Evolutionary conservation across 148 eudicot genomes (phyloP), one percentile per base, ranked within the genome.

Genomic region (Heliosperma pusillum): DNA sequence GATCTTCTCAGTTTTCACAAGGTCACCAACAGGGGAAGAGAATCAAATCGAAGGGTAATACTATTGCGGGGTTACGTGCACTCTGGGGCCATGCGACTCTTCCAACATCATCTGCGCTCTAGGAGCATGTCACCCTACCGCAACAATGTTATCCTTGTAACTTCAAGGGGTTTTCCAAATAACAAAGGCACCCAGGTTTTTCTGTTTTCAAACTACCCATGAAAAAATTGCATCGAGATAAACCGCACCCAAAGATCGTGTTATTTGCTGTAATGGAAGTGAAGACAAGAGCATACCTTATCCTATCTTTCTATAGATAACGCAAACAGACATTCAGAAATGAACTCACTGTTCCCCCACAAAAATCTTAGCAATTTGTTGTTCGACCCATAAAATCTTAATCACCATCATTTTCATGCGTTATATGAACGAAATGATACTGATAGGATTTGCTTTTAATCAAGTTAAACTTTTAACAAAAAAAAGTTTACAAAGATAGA

Each of bases 391-490:
- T 25, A 25, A 13, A 15, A 70, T 16, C 59, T 52, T 20, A 52
- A 27, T 45, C 12, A 44, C 33, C 56, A 47, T 69, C 26, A 22
- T 69, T 69, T 65, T 69, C 29, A 69, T 45, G 53, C 29, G 17
- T 26, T 58, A 70, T 15, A 24, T 70, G 73, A 70, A 24, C 52
- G 73, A 70, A 70, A 70, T 70, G 60, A 70, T 70, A 70, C 21
- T 70, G 73, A 70, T 7, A 26, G 56, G 57, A 69, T 70, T 70
- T 25, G 73, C 73, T 70, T 70, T 70, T 44, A 70, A 26, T 70
- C 42, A 70, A 25, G 47, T 70, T 70, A 70, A 50, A 27, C 10
- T 25, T 36, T 58, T 52, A 52, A 6, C 15, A 50, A 17, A 1
- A 74, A 52, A 25, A 70, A 50, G 26, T 24, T 70, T 50, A 24